Base-by-base conservation (phyloP, 495 filamentous ascomycete species). In the Xylaria cubensis region DNA sequence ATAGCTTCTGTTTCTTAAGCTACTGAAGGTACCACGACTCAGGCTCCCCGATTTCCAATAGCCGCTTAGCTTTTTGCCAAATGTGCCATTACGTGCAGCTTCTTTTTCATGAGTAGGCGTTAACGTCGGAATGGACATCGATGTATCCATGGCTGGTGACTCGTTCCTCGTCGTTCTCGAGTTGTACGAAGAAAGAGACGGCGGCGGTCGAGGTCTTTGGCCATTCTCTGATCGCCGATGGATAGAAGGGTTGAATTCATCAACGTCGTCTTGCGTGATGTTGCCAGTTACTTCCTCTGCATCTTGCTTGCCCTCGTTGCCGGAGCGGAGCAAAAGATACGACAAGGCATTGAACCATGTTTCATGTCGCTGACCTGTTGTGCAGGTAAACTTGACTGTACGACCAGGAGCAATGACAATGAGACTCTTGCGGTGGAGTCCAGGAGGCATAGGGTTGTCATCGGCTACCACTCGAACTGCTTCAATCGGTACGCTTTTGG, bases 311-410 rank as follows among this genome's bases (percentile, higher is more conserved):
- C 83, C 83, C 42, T 91, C 88, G 56, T 88, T 80, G 29, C 86
- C 84, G 17, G 92, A 93, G 51, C 94, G 90, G 26, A 97, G 82
- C 39, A 98, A 87, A 15, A 99, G 88, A 77, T 99, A 99, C 3
- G 94, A 97, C 48, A 99, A 86, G 7, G 96, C 94, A 78, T 98
- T 98, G 87, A 96, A 98, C 96, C 96, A 99, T 5, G 95, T 98
- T 80, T 98, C 96, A 74, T 99, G 96, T 66, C 96, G 87, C 76
- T 97, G 94, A 21, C 93, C 91, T 10, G 96, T 99, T 39, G 93
- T 90, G 66, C 97, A 97, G 24, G 96, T 99, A 76, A 98, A 95
- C 76, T 97, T 92, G 78, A 99, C 87, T 15, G 89, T 89, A 69
- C 96, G 90, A 48, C 94, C 93, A 39, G 95, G 95, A 19, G 96